Evolutionary conservation across 192 early-diverging fungal genomes (phyloP), one percentile per base, ranked within the genome.

Genomic region (Coemansia sp.): DNA sequence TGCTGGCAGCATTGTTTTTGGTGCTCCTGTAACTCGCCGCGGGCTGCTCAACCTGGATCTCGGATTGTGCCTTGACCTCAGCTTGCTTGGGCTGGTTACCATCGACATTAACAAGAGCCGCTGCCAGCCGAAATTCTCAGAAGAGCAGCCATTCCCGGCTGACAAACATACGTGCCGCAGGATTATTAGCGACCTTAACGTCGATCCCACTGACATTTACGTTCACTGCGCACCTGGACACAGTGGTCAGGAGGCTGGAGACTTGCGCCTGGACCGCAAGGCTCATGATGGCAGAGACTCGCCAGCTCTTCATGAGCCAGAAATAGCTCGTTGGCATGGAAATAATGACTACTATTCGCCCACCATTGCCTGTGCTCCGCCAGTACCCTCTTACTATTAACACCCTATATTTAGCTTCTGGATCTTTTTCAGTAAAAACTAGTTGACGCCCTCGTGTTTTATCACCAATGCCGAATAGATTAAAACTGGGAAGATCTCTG

Each of bases 31-130:
- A 10, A 36, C 58, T 18, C 66, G 61, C 1, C 73, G 73, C 38
- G 73, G 67, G 0, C 43, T 75, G 1, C 46, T 75, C 59, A 63
- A 75, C 35, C 55, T 75, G 28, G 73, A 75, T 61, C 67, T 75
- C n/a, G 63, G 67, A 16, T 63, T 70, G 18, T 75, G 73, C 40
- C 67, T 65, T 5, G 67, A 65, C 31, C 67, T 75, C 40, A 70
- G 55, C 8, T 20, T 70, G 2, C 73, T 75, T 7, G 67, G 73
- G 7, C 59, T 75, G 2, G 73, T 75, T 16, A 66, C 59, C 10
- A 58, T 69, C 11, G 73, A 68, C 36, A 68, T 69, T 18, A 64
- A 66, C 63, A 65, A 65, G 21, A 18, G 38, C 9, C 50, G 73
- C 3, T 75, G 73, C 63, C 48, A 63, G 16, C 16, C 73, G 13